Conservation (phyloP, 371 early-diverging fungal species). For the Choanephora cucurbitarum region DNA sequence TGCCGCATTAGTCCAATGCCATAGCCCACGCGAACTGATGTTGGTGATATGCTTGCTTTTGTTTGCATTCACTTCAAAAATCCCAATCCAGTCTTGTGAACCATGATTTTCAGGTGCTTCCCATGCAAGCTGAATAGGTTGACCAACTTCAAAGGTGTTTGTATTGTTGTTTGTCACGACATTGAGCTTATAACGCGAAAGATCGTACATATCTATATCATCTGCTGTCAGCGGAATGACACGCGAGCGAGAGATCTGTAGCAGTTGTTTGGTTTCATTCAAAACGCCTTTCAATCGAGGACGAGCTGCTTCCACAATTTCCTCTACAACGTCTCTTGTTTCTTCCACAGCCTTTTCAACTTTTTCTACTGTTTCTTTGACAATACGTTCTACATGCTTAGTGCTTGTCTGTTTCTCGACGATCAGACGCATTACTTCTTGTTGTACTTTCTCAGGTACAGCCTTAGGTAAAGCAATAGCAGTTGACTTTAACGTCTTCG, state of each 20-base stretch:
- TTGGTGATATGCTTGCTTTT: slow-evolving; percentile 73
- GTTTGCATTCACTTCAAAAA: slow-evolving; percentile 80
- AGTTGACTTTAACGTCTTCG: slow-evolving; percentile 55
- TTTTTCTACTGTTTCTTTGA: slow-evolving; percentile 61
- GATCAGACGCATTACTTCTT: slow-evolving; percentile 38
- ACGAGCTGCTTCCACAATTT: slow-evolving; percentile 53
- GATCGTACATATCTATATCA: slow-evolving; percentile 54
- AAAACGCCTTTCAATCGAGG: slow-evolving; percentile 63
- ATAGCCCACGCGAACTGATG: slow-evolving; percentile 71
- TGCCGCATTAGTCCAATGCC: slow-evolving; percentile 41
- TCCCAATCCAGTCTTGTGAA: slow-evolving; percentile 90
- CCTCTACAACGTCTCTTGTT: slow-evolving; percentile 55
- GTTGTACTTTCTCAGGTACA: slow-evolving; percentile 35
- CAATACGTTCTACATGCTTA: slow-evolving; percentile 56
- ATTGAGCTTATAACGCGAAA: slow-evolving; percentile 50
- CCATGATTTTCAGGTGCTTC: slow-evolving; percentile 72
- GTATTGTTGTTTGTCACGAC: slow-evolving; percentile 16
- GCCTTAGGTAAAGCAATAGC: slow-evolving; percentile 37
- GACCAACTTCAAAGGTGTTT: slow-evolving; percentile 62
- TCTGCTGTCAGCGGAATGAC: slow-evolving; percentile 45
- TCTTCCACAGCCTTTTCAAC: slow-evolving; percentile 64
- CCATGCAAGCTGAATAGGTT: slow-evolving; percentile 72
- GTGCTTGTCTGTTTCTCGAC: slow-evolving; percentile 43
- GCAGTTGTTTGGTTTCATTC: slow-evolving; percentile 53
- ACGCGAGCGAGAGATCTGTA: slow-evolving; percentile 51